Base-by-base conservation (phyloP, 352 stramenopile species). In the Globisporangium rhizosaccharum region DNA sequence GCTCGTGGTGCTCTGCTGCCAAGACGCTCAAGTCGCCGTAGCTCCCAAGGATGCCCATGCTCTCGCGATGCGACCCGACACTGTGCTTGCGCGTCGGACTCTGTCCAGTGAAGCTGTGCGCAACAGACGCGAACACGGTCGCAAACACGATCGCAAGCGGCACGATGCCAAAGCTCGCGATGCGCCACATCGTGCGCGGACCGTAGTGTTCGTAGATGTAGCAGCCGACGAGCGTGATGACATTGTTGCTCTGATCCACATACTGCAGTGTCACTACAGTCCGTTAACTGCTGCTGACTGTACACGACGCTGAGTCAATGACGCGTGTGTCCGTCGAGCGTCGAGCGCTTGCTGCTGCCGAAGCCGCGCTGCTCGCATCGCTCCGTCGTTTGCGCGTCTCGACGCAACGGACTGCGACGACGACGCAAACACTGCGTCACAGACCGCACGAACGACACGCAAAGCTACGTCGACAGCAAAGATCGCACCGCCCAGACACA, bases 161-260 rank as follows among this genome's bases (percentile, higher is more conserved):
- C 33, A 86, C 75, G 49, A 87, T 65, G 26, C 62, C 61, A 45
- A 80, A 85, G 28, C 68, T 62, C 6, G 67, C 73, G 47, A 85
- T 63, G 51, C 63, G 72, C 82, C 79, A 92, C 82, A 92, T 92
- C 23, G 58, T 48, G 15, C 74, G 68, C 2, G 68, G 61, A 3
- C 79, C 79, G 54, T 75, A 87, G 26, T 76, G 66, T 41, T 92
- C 62, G 61, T 92, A 92, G 56, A 88, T 67, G 69, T 82, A 90
- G 20, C 82, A 77, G 33, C 82, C 82, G 57, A 81, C 69, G 10
- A 92, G 67, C 20, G 79, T 88, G 36, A 77, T 79, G 36, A 70
- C 68, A 17, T 71, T 79, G 51, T 75, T 74, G 11, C 78, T 23
- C 23, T 23, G 23, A 23, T 23, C 23, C 23, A 0, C 23, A 23